phyloP scores from a whole-genome alignment of 225 moss, liverwort and hornwort genomes.

The Sphagnum tenellum region DNA sequence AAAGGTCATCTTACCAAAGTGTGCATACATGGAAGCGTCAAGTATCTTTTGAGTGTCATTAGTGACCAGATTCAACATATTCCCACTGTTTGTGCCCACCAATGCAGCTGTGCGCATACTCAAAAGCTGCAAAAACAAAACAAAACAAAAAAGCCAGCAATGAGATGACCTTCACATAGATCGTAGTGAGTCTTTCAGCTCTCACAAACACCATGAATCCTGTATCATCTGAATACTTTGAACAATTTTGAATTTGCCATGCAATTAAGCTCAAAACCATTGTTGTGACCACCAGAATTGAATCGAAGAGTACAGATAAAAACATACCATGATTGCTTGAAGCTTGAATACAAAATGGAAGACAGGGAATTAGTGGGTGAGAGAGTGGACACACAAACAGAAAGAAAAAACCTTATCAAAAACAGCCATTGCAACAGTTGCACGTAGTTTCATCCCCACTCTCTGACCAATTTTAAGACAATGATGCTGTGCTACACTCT shows the following conservation, averaged over 20 bases:
- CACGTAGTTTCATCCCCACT: conserved; percentile 55
- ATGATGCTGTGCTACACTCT: conserved; percentile 56
- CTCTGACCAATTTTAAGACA: conserved; percentile 56
- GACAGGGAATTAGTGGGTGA: not conserved
- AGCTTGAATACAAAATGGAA: not conserved
- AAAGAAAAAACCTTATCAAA: conserved; percentile 59
- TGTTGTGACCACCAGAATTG: no score
- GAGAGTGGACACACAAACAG: no score
- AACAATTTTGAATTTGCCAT: no score
- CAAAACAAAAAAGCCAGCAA: no score
- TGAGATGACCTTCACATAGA: no score
- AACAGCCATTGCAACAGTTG: conserved; percentile 71
- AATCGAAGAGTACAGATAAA: not conserved
- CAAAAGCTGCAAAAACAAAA: conserved; percentile 35
- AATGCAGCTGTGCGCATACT: conserved; percentile 60
- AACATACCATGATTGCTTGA: not conserved
- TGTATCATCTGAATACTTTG: no score
- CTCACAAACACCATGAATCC: no score
- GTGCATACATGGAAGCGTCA: conserved; percentile 38
- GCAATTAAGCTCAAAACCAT: no score
- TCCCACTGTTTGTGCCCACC: conserved; percentile 58
- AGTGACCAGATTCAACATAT: conserved; percentile 71
- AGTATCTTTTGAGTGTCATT: conserved; percentile 75
- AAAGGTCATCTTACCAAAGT: conserved; percentile 25
- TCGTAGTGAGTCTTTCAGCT: no score